Evolutionary conservation across 805 yeast genomes (phyloP).

Genomic region (Ogataea ramenticola): DNA sequence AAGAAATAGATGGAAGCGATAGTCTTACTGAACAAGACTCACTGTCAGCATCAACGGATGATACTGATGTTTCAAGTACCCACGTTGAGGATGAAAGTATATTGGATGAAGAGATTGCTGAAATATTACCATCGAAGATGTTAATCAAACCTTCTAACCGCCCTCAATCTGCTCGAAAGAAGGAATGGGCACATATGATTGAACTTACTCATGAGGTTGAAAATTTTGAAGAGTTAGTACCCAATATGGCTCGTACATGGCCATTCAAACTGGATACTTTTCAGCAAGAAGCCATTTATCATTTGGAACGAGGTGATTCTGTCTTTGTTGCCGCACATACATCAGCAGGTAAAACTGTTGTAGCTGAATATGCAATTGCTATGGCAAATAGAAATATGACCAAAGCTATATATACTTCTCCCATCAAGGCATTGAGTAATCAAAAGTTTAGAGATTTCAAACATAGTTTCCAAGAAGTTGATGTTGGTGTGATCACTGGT

Average conservation of each 20-base stretch:
- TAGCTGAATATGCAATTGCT: constrained; percentile 97
- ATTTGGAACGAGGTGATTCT: constrained; percentile 94
- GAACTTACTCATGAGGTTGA: constrained; percentile 77
- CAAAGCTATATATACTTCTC: constrained; percentile 92
- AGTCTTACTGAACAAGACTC: constrained; percentile 36
- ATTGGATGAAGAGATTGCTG: constrained; percentile 19
- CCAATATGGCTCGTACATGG: constrained; percentile 89
- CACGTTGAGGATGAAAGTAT: constrained; percentile 7
- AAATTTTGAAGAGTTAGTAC: constrained; percentile 82
- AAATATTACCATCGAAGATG: constrained; percentile 20
- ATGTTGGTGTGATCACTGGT: constrained; percentile 93
- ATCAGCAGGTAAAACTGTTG: constrained; percentile 97
- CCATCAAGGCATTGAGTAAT: constrained; percentile 84
- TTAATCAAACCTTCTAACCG: constrained; percentile 2
- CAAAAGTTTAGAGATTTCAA: constrained; percentile 87
- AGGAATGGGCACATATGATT: constrained; percentile 93
- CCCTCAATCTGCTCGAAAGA: constrained; percentile 12
- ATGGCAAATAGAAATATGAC: constrained; percentile 96
- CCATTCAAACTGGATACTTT: constrained; percentile 92
- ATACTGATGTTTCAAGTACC: constrained; percentile 35
- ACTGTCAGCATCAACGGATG: too few relatives aligned
- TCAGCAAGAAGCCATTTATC: constrained; percentile 95
- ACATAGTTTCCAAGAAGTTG: constrained; percentile 69
- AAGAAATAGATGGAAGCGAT: not conserved
- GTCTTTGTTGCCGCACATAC: constrained; percentile 99